Percentiles rank a stretch among this genome's conserved stretches.
Conservation (phyloP, 305 asterid species). For the Fraxinus xanthoxyloides region DNA sequence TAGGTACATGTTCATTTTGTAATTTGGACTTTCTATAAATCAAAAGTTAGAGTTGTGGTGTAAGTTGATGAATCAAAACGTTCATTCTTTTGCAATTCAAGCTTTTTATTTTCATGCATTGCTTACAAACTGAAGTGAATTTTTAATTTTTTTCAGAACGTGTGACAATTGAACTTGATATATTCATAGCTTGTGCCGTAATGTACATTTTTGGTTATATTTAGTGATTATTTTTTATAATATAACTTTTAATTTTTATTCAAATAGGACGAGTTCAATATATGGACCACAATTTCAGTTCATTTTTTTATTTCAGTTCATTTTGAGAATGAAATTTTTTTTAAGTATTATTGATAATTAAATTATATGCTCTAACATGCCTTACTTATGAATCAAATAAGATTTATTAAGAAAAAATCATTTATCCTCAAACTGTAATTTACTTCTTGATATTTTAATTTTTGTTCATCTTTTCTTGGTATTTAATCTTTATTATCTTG, state of each 20-base stretch:
- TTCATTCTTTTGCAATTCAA: not conserved
- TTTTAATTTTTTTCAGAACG: not conserved
- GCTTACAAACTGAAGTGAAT: not conserved
- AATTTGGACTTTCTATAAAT: not conserved
- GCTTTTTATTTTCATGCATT: not conserved
- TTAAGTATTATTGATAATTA: too few species aligned
- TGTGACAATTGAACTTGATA: not conserved
- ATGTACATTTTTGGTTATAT: too few species aligned
- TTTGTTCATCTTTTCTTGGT: not conserved
- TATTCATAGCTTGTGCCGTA: not conserved
- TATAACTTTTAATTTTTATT: too few species aligned
- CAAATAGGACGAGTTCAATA: not conserved
- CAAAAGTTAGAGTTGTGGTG: not conserved
- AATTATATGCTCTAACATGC: not conserved
- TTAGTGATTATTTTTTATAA: not conserved
- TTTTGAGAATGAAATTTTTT: too few species aligned
- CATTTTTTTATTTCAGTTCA: too few species aligned
- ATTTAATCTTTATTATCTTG: not conserved
- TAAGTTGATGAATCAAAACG: not conserved
- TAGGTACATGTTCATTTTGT: not conserved
- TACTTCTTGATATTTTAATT: not conserved
- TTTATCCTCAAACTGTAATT: not conserved
- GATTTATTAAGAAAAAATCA: not conserved
- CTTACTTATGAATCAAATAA: not conserved
- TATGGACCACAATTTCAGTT: not conserved